Evolutionary conservation across 169 alveolate genomes (phyloP), one percentile per base, ranked within the genome.

Genomic region (Cryptosporidium baileyi): DNA sequence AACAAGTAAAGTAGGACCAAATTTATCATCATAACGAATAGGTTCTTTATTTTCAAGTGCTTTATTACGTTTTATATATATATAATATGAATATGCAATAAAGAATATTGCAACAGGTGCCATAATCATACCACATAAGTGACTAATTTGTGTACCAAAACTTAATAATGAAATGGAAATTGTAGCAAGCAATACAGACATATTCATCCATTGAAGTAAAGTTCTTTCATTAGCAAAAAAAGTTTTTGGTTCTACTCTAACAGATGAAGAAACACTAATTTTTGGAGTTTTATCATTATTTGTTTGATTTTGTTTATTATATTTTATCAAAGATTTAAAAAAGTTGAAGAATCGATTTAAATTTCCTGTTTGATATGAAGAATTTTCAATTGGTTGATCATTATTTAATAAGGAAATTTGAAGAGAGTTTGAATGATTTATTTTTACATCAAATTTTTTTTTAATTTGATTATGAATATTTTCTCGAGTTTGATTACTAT

Each of bases 191-290:
- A 91, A 88, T 24, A 91, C 95, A 40, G 93, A 89, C 62, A 90
- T 91, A 61, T 91, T 91, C 82, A 91, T 61, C 95, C 95, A 91
- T 63, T 90, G 93, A 30, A 91, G 80, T 5, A 90, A 61, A 8
- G 95, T 91, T 40, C 95, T 62, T 49, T 91, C 95, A 32, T 91
- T 91, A 3, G 95, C 95, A 80, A 91, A 91, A 81, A 91, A 91
- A 3, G 95, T 91, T 88, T 91, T 91, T 15, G 95, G 95, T 54
- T 91, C 95, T 1, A 91, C 95, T 30, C 95, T 80, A 22, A 91
- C 95, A 8, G 92, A 80, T 1, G 95, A 80, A 36, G 80, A 82
- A 5, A 30, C 63, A 57, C 32, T 1, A 41, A 44, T 26, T 59
- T 44, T 61, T 44, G 59, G 22, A 45, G 51, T 79, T 6, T 79